Base-by-base conservation (phyloP, 768 basidiomycete genomes). In the Neoboletus magnificus region DNA sequence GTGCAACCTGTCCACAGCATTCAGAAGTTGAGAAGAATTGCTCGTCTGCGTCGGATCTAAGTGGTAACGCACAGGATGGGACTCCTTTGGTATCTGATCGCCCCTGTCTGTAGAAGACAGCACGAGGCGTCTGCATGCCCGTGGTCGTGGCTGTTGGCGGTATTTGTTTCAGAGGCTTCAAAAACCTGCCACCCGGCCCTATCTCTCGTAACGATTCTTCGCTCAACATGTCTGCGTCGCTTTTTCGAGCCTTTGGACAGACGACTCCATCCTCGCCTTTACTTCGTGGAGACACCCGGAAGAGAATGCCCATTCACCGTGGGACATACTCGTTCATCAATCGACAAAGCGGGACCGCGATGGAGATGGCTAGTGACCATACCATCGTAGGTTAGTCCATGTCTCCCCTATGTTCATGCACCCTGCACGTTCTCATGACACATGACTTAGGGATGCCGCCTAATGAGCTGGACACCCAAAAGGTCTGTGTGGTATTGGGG, bases 291-390 rank as follows among this genome's bases (percentile, higher is more conserved):
- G 56, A 59, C 29, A 51, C 54, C 7, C 55, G 59, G 37, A 67
- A 66, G 59, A 65, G 51, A 47, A 56, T 62, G 10, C 56, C 68
- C 42, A 61, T 71, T 20, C 61, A 66, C 46, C 70, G 70, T 50
- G 69, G 69, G 48, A 69, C 68, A 1, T 70, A 70, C 54, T 58
- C 66, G 15, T 66, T 71, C 46, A 27, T 57, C 55, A 70, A 70
- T 45, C 64, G 69, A 49, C 70, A 71, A 57, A 70, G 70, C 22
- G 70, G 69, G 36, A 70, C 69, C 22, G 64, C 70, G 23, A 66
- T 70, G 64, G 69, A 67, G 42, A 57, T 70, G 64, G 32, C 54
- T 0, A 67, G 59, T 22, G 57, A 71, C 30, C 40, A 68, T 23
- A 37, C 52, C 18, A 37, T 69, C 46, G 58, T 70, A 23, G 69